Evolutionary conservation across 768 basidiomycete genomes (phyloP).

Genomic region (Collybia mongolica): DNA sequence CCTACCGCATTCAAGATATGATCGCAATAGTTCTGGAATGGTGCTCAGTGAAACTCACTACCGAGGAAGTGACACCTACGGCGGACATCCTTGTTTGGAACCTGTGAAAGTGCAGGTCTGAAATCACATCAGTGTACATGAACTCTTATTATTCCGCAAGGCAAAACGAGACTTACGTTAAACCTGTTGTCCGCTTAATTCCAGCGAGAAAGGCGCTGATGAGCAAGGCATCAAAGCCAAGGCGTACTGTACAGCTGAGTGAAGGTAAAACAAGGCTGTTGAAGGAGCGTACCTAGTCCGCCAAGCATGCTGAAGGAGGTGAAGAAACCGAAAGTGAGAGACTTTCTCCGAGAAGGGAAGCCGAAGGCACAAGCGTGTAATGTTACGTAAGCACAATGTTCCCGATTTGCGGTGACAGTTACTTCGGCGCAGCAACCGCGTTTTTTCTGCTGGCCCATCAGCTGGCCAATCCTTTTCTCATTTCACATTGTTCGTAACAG

Average conservation of each 20-base stretch:
- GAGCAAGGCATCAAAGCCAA: slow-evolving; percentile 76
- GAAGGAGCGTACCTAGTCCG: slow-evolving; percentile 41
- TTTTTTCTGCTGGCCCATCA: neutral
- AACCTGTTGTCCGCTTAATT: slow-evolving; percentile 77
- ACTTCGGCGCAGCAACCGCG: slow-evolving; percentile 3
- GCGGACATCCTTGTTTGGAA: slow-evolving; percentile 87
- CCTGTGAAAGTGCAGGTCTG: slow-evolving; percentile 72
- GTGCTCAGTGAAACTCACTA: slow-evolving; percentile 1
- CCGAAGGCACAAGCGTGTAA: neutral
- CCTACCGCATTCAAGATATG: slow-evolving; percentile 81
- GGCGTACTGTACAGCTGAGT: slow-evolving; percentile 42
- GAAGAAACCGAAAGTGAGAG: slow-evolving; percentile 6
- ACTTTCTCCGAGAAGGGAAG: slow-evolving; percentile 4
- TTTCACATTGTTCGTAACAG: slow-evolving; percentile 3
- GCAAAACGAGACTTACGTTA: slow-evolving; percentile 66
- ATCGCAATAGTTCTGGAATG: slow-evolving; percentile 59
- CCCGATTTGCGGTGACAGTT: neutral
- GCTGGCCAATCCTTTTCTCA: slow-evolving; percentile 4
- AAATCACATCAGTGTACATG: neutral
- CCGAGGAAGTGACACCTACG: slow-evolving; percentile 48
- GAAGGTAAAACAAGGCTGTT: slow-evolving; percentile 3
- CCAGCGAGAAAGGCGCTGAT: slow-evolving; percentile 83
- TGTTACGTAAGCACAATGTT: slow-evolving; percentile 14
- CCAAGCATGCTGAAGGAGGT: slow-evolving; percentile 51
- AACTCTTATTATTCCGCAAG: neutral